Percentiles rank a stretch among this genome's conserved stretches.
phyloP scores from a whole-genome alignment of 176 grass and related monocot species.

The Lolium rigidum region DNA sequence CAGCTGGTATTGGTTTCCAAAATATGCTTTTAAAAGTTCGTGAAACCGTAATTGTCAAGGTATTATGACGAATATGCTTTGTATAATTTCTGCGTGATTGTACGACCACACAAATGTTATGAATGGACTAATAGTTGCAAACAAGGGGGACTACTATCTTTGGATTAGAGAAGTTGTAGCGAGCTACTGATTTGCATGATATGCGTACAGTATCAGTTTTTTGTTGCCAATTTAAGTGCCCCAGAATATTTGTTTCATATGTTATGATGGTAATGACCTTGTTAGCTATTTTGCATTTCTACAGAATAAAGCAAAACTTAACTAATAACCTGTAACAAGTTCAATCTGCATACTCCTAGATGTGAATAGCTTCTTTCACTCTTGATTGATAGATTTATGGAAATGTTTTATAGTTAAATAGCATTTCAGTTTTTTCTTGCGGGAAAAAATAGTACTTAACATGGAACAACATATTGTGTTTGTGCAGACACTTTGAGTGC shows the following conservation, averaged over 20 bases:
- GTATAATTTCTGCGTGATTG: neutral
- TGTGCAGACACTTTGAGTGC: conserved; percentile 86
- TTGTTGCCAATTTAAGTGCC: conserved; percentile 5
- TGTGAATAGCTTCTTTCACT: conserved; percentile 16
- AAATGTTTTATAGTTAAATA: conserved; percentile 32
- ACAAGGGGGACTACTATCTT: neutral
- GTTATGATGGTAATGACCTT: conserved; percentile 24
- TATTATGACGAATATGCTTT: neutral
- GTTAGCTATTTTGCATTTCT: conserved; percentile 31
- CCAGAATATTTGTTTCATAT: neutral
- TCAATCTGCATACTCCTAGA: conserved; percentile 14
- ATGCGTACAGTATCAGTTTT: neutral
- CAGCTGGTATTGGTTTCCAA: neutral
- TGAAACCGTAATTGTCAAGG: conserved; percentile 2
- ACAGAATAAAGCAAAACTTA: neutral
- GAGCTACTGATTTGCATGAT: conserved; percentile 6
- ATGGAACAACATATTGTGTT: conserved; percentile 36
- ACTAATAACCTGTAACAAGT: conserved; percentile 6
- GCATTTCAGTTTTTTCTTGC: neutral
- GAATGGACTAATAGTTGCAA: conserved; percentile 11
- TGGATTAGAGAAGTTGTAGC: neutral
- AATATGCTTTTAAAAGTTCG: conserved; percentile 32
- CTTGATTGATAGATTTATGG: neutral
- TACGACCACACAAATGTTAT: conserved; percentile 16
- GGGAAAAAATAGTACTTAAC: neutral